phyloP scores from a whole-genome alignment of 495 filamentous ascomycete genomes.

The Hypoxylon cercidicola region DNA sequence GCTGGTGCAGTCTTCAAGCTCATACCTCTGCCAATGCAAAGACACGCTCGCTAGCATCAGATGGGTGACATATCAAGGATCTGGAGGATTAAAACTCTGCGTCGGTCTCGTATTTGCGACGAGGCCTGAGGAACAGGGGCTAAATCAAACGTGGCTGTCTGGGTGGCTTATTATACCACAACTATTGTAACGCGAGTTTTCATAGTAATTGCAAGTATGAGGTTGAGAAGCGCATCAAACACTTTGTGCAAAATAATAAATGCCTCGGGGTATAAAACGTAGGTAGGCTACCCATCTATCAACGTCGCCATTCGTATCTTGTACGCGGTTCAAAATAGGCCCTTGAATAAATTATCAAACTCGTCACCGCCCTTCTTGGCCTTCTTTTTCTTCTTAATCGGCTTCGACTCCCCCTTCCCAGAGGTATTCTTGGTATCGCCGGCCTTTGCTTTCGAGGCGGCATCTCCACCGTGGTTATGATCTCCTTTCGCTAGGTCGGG shows the following conservation, averaged over 20 bases:
- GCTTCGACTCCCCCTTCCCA: slow-evolving; percentile 17
- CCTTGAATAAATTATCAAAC: slow-evolving; percentile 53
- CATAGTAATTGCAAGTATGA: slow-evolving; percentile 14
- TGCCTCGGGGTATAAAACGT: neutral
- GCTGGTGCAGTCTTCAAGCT: too few species aligned
- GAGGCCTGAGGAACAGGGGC: slow-evolving; percentile 8
- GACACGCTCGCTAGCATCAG: neutral
- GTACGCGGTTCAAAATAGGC: slow-evolving; percentile 29
- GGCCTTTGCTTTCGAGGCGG: slow-evolving; percentile 8
- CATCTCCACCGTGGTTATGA: neutral
- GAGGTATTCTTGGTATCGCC: neutral
- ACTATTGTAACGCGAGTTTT: slow-evolving; percentile 11
- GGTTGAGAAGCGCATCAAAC: neutral
- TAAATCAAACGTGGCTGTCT: neutral
- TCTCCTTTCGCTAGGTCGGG: slow-evolving; percentile 7
- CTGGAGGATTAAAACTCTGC: too few species aligned
- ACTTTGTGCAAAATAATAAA: neutral
- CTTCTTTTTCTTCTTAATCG: slow-evolving; percentile 39
- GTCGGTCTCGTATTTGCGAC: slow-evolving; percentile 29
- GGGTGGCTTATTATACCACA: slow-evolving; percentile 12
- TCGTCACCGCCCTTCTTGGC: slow-evolving; percentile 45
- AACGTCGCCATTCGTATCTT: neutral
- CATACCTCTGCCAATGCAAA: neutral
- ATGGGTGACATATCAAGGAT: slow-evolving; percentile 2
- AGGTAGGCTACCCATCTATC: neutral